phyloP scores from a whole-genome alignment of 805 yeast genomes.

The Nakazawaea ernobii region DNA sequence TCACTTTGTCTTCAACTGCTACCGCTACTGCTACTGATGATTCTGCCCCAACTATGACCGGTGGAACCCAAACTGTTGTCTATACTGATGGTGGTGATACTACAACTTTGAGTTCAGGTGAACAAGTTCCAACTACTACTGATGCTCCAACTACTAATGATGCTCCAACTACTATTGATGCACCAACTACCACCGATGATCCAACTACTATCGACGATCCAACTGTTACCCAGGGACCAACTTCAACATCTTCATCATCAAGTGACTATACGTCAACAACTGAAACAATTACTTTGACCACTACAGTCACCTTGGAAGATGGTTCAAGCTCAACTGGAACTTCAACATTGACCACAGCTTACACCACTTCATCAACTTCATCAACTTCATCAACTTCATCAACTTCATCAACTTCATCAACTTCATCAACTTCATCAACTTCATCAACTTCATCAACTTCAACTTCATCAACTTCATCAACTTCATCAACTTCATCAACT shows the following conservation, averaged over 20 bases:
- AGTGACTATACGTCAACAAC: constrained; percentile 13
- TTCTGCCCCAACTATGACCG: constrained; percentile 16
- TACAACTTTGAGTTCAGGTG: constrained; percentile 12
- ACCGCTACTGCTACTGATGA: constrained; percentile 19
- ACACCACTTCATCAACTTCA: constrained; percentile 3
- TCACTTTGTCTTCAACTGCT: constrained; percentile 35
- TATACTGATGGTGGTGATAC: constrained; percentile 12
- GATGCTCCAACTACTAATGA: constrained; percentile 9
- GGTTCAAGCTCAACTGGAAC: constrained; percentile 36
- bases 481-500: constrained; percentile 14
- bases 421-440: constrained; percentile 5
- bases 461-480: too few relatives aligned
- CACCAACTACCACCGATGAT: constrained; percentile 8
- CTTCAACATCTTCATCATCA: constrained; percentile 14
- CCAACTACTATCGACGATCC: constrained; percentile 11
- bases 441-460: constrained; percentile 6
- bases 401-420: constrained; percentile 6
- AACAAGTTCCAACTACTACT: constrained; percentile 11
- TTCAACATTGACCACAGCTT: constrained; percentile 31
- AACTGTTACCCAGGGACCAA: constrained; percentile 11
- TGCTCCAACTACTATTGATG: constrained; percentile 12
- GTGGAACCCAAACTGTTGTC: constrained; percentile 11
- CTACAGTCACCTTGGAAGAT: constrained; percentile 12
- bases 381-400: constrained; percentile 4
- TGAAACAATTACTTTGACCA: constrained; percentile 11